Evolutionary conservation across 306 rosid species (phyloP).

Genomic region (Quercus agrifolia): DNA sequence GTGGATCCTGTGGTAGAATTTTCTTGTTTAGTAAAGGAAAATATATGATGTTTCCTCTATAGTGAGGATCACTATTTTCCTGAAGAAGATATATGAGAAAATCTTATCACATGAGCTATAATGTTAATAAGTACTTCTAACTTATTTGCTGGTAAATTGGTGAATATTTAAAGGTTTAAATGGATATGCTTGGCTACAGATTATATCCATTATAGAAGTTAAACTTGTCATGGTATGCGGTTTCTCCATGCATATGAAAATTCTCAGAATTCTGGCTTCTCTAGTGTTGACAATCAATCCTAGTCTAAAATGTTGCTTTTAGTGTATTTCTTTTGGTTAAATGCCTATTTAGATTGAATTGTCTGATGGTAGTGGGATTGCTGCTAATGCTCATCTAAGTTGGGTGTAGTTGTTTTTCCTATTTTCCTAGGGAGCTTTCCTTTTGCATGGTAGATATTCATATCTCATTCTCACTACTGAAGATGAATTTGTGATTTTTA

Average conservation of each 20-base stretch:
- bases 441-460: background rate
- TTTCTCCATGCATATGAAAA: background rate
- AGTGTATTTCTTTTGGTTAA: background rate
- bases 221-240: background rate
- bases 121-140: background rate
- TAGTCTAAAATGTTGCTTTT: background rate
- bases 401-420: background rate
- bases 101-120: background rate
- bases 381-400: background rate
- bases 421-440: background rate
- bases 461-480: background rate
- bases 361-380: background rate
- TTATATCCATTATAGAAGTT: background rate
- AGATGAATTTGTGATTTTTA: background rate
- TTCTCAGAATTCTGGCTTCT: background rate
- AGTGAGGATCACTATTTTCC: background rate
- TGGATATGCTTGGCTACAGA: background rate
- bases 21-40: background rate
- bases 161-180: background rate
- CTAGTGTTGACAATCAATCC: background rate
- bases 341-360: conserved; percentile 10
- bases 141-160: background rate
- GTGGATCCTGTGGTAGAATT: background rate
- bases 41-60: background rate
- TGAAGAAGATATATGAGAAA: background rate